Percentiles rank a stretch among this genome's conserved stretches.
phyloP scores from a whole-genome alignment of 768 basidiomycete genomes.

The Termitomyces heimii region DNA sequence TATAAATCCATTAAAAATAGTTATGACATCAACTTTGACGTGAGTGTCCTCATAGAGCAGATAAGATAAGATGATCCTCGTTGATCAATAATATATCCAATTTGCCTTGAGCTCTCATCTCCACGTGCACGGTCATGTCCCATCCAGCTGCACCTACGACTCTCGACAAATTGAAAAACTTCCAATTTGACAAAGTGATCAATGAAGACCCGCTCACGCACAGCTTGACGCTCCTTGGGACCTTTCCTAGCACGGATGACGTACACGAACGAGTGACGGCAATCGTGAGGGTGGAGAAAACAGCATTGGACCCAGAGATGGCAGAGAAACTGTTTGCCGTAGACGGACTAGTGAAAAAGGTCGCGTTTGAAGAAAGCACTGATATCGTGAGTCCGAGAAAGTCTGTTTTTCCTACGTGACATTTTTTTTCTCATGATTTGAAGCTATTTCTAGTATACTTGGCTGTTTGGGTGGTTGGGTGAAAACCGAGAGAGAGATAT shows the following conservation, averaged over 20 bases:
- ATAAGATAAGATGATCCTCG: background rate
- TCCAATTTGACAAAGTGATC: constrained; percentile 49
- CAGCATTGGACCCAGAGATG: constrained; percentile 47
- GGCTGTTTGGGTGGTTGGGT: constrained; percentile 10
- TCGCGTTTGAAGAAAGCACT: constrained; percentile 49
- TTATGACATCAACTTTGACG: background rate
- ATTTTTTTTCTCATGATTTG: background rate
- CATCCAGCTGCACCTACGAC: constrained; percentile 25
- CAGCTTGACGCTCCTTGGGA: constrained; percentile 64
- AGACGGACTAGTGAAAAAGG: constrained; percentile 31
- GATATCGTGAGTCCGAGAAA: constrained; percentile 51
- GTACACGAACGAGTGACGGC: constrained; percentile 33
- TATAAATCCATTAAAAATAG: background rate
- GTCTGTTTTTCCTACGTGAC: background rate
- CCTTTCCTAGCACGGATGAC: constrained; percentile 30
- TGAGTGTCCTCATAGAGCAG: background rate
- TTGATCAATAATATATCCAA: too few relatives aligned
- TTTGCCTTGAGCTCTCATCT: background rate
- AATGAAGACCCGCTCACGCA: constrained; percentile 62
- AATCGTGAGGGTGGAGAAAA: constrained; percentile 77
- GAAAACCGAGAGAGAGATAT: constrained; percentile 50
- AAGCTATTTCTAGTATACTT: background rate
- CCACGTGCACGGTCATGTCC: constrained; percentile 17
- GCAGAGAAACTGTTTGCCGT: constrained; percentile 31
- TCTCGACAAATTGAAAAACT: constrained; percentile 36